Evolutionary conservation across 495 filamentous ascomycete genomes (phyloP), one percentile per base, ranked within the genome.

Genomic region (Penicillium tannophilum): DNA sequence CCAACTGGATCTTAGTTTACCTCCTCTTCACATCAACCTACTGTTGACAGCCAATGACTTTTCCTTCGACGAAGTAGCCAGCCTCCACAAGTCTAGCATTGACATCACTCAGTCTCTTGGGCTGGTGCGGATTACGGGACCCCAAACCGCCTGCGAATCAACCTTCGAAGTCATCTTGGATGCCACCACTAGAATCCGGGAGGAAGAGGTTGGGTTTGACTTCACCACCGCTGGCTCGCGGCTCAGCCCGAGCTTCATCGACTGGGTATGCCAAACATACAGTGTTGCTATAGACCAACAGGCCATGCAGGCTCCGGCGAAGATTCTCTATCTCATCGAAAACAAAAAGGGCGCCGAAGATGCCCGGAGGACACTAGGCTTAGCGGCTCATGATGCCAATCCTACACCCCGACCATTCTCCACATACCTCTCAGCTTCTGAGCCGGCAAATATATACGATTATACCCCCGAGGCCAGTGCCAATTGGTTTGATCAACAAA

Each of bases 21-120:
- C 67, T 30, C 54, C 63, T 31, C 52, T 54, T 35, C 55, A 54
- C 5, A 47, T 76, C 17, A 58, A 61, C 8, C 47, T 79, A 36
- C 72, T 76, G 8, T 39, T 70, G 2, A 60, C 64, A 50, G 66
- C 70, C 24, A 55, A 71, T 24, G 55, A 73, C 41, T 76, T 78
- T 52, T 78, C 77, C 0, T 74, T 83, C 31, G 75, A 79, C 39
- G 69, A 75, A 35, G 47, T 82, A 26, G 77, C 78, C 35, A 65
- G 59, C 45, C 64, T 76, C 14, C 72, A 79, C 53, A 67, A 67
- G 20, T 72, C 68, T 4, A 75, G 71, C 20, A 76, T 83, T 47
- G 78, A 82, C 52, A 55, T 77, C 35, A 74, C 64, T 6, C 65
- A 63, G 49, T 64, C 67, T 8, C 52, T 71, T 23, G 66, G 68